Conservation (phyloP, 2,329 filamentous ascomycete genomes). For the Penicillium corylophilum region DNA sequence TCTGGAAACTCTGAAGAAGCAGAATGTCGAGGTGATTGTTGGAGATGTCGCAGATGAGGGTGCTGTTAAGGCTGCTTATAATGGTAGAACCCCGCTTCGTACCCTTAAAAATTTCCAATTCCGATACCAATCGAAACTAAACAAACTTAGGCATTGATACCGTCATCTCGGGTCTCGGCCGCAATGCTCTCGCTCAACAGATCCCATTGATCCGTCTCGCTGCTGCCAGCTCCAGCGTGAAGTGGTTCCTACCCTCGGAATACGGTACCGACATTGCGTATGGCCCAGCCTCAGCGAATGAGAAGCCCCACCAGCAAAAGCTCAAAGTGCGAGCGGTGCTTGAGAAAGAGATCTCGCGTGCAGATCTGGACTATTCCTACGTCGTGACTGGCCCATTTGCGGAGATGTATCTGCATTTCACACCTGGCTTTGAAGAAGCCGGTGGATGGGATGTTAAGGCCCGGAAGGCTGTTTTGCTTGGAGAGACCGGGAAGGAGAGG, state of each 20-base stretch:
- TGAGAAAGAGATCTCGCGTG: constrained; percentile 47
- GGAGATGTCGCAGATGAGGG: constrained; percentile 55
- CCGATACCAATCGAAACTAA: constrained; percentile 4
- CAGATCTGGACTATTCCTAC: constrained; percentile 61
- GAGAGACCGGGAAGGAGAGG: constrained; percentile 56
- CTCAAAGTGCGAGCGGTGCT: constrained; percentile 65
- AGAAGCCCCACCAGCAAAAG: constrained; percentile 69
- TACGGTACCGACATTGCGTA: constrained; percentile 68
- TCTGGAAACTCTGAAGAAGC: constrained; percentile 48
- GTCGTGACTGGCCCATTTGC: constrained; percentile 69
- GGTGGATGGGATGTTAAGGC: constrained; percentile 61
- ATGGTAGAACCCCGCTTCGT: constrained; percentile 34
- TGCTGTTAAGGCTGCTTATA: constrained; percentile 58
- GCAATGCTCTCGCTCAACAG: constrained; percentile 61
- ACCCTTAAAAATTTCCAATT: too few species aligned
- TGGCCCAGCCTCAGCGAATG: constrained; percentile 54
- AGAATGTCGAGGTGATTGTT: constrained; percentile 55
- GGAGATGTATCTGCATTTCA: constrained; percentile 59
- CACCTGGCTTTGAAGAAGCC: constrained; percentile 37
- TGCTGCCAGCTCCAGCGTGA: constrained; percentile 53
- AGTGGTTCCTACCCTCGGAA: constrained; percentile 67
- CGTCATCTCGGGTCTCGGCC: constrained; percentile 63
- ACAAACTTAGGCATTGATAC: constrained; percentile 58
- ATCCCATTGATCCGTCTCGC: constrained; percentile 62
- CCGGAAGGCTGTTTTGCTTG: constrained; percentile 62